phyloP scores from a whole-genome alignment of 2,329 filamentous ascomycete species.

The Scorias spongiosa region DNA sequence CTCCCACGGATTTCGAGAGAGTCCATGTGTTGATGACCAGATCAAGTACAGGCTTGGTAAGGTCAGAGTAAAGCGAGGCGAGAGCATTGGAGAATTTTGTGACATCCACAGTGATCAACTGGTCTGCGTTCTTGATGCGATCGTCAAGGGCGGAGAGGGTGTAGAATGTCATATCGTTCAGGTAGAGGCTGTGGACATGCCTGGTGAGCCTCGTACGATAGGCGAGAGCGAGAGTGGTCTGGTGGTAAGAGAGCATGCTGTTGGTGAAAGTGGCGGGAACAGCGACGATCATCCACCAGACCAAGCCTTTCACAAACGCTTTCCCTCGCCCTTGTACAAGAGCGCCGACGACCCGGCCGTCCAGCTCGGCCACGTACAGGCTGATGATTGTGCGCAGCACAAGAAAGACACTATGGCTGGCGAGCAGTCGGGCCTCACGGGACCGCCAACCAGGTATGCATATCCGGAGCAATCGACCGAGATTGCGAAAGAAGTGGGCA shows the following conservation, averaged over 20 bases:
- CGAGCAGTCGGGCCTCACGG: slow-evolving; percentile 70
- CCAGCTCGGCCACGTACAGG: slow-evolving; percentile 88
- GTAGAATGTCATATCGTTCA: slow-evolving; percentile 97
- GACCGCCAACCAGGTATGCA: slow-evolving; percentile 82
- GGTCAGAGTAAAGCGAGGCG: slow-evolving; percentile 87
- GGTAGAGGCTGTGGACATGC: slow-evolving; percentile 85
- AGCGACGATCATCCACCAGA: slow-evolving; percentile 98
- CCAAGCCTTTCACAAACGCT: slow-evolving; percentile 73
- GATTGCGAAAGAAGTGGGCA: slow-evolving; percentile 65
- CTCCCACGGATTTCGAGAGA: slow-evolving; percentile 84
- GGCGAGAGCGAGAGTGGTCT: slow-evolving; percentile 82
- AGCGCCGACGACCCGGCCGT: slow-evolving; percentile 82
- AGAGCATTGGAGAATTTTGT: slow-evolving; percentile 91
- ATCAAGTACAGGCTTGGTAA: slow-evolving; percentile 86
- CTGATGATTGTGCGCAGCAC: slow-evolving; percentile 84
- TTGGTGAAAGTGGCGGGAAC: slow-evolving; percentile 96
- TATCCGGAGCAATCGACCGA: slow-evolving; percentile 66
- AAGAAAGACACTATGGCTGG: slow-evolving; percentile 87
- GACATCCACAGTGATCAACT: slow-evolving; percentile 92
- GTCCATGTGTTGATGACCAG: slow-evolving; percentile 97
- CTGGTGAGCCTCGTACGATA: slow-evolving; percentile 91
- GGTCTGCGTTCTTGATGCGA: slow-evolving; percentile 95
- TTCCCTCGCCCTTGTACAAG: slow-evolving; percentile 81
- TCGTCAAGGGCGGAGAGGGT: slow-evolving; percentile 90
- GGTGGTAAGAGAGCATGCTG: slow-evolving; percentile 96